Percentiles rank a stretch among this genome's conserved stretches.
These are phyloP conservation scores for Rutstroemia sp. DNA, from an alignment of 2,329 filamentous ascomycete genomes.

Conservation along the genomic window DNA sequence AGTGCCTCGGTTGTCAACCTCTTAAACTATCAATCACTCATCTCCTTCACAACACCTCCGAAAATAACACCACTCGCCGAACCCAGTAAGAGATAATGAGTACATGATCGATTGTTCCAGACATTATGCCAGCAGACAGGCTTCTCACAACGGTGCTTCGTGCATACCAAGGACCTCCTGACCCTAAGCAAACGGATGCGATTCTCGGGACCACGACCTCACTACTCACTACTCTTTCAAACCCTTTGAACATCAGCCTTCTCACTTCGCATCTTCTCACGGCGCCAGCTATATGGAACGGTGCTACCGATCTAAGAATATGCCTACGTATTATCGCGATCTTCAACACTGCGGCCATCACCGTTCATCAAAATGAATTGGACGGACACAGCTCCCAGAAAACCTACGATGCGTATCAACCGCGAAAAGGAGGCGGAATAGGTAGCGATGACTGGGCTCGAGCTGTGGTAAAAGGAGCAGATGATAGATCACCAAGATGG, in stretches of 20 bases:
- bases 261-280: slow-evolving; percentile 50
- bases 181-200: slow-evolving; percentile 21
- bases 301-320: slow-evolving; percentile 42
- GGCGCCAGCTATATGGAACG: slow-evolving; percentile 49
- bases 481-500: slow-evolving; percentile 58
- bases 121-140: slow-evolving; percentile 26
- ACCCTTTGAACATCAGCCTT: slow-evolving; percentile 51
- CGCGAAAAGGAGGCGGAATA: slow-evolving; percentile 43
- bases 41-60: not conserved
- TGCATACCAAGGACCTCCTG: slow-evolving; percentile 24
- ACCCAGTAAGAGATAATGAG: not conserved
- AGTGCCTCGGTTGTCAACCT: not conserved
- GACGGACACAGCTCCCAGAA: slow-evolving; percentile 16
- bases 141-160: slow-evolving; percentile 28
- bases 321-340: slow-evolving; percentile 46
- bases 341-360: slow-evolving; percentile 44
- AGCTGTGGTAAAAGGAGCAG: slow-evolving; percentile 33
- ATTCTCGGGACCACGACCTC: slow-evolving; percentile 45
- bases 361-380: slow-evolving; percentile 28
- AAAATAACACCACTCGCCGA: not conserved
- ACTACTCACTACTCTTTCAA: slow-evolving; percentile 49
- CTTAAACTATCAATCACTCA: not conserved
- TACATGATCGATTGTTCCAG: too few relatives aligned
- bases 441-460: slow-evolving; percentile 33
- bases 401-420: slow-evolving; percentile 30